A percentile compares a stretch with the other conserved stretches of the same genome.
Evolutionary conservation across 2,329 filamentous ascomycete genomes (phyloP).

Genomic region (Blastomyces percursus): DNA sequence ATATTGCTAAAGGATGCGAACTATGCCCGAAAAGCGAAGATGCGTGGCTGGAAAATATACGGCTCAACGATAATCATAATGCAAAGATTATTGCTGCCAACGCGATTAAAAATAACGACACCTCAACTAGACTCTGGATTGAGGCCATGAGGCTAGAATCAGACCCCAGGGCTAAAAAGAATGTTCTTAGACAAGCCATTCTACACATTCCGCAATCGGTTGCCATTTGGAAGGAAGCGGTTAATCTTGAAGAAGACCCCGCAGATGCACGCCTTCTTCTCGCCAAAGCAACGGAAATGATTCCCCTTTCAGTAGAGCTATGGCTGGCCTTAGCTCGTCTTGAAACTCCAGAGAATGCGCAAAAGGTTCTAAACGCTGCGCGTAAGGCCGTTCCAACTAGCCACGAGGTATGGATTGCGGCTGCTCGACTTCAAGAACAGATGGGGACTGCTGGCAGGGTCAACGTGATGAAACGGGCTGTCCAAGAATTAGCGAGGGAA

Average conservation of each 20-base stretch:
- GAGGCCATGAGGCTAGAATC: slow-evolving; percentile 90
- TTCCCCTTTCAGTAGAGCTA: slow-evolving; percentile 83
- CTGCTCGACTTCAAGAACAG: slow-evolving; percentile 77
- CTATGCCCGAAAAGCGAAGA: slow-evolving; percentile 91
- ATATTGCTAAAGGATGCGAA: slow-evolving; percentile 79
- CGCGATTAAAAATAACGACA: slow-evolving; percentile 82
- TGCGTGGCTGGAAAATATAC: slow-evolving; percentile 91
- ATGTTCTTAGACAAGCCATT: slow-evolving; percentile 80
- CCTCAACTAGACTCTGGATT: slow-evolving; percentile 82
- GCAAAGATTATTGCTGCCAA: slow-evolving; percentile 91
- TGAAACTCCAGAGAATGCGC: slow-evolving; percentile 81
- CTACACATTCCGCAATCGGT: slow-evolving; percentile 92
- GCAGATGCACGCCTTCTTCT: slow-evolving; percentile 79
- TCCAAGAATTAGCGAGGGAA: slow-evolving; percentile 77
- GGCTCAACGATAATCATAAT: slow-evolving; percentile 82
- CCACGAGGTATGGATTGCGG: slow-evolving; percentile 93
- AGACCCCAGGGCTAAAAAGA: slow-evolving; percentile 74
- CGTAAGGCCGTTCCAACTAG: slow-evolving; percentile 89
- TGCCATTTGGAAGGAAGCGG: slow-evolving; percentile 93
- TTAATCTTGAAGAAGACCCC: slow-evolving; percentile 85
- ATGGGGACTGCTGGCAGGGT: slow-evolving; percentile 71
- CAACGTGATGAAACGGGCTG: slow-evolving; percentile 89
- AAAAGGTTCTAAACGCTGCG: slow-evolving; percentile 89
- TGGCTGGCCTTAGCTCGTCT: slow-evolving; percentile 90
- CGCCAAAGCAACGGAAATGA: slow-evolving; percentile 90